phyloP scores from a whole-genome alignment of 2,329 filamentous ascomycete species.

The Aspergillus pseudoglaucus region DNA sequence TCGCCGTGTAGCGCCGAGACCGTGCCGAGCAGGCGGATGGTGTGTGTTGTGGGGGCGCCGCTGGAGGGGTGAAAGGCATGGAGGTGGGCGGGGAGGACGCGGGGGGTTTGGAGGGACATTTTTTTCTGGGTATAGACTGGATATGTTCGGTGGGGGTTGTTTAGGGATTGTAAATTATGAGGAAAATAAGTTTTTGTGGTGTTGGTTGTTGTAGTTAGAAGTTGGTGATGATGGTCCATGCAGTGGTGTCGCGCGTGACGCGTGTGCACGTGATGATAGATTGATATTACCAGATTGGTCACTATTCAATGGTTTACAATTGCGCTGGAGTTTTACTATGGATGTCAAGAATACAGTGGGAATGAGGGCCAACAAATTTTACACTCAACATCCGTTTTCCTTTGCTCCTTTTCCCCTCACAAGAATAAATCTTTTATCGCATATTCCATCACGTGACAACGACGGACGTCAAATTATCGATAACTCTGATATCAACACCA shows the following conservation, averaged over 20 bases:
- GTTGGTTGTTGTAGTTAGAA: neutral
- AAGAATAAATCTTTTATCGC: no score
- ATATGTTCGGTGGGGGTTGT: neutral
- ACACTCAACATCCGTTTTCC: no score
- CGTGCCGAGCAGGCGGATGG: slow-evolving; percentile 79
- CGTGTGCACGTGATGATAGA: slow-evolving; percentile 13
- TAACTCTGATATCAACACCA: neutral
- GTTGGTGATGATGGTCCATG: neutral
- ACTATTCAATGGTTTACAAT: neutral
- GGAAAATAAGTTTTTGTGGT: neutral
- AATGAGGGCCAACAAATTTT: no score
- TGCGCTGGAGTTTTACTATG: no score
- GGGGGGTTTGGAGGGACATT: slow-evolving; percentile 72
- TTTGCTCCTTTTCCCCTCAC: no score
- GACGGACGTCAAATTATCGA: neutral
- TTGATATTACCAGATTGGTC: neutral
- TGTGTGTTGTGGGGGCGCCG: slow-evolving; percentile 44
- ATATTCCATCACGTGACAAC: no score
- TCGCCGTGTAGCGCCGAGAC: slow-evolving; percentile 78
- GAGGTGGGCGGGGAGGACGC: slow-evolving; percentile 74
- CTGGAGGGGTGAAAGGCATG: slow-evolving; percentile 60
- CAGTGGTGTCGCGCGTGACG: slow-evolving; percentile 8
- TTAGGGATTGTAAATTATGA: neutral
- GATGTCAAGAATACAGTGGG: neutral
- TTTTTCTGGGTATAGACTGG: neutral